These are phyloP conservation scores for Xerocomus nothofagi DNA, from an alignment of 1,284 basidiomycete species.

Conservation along the genomic window DNA sequence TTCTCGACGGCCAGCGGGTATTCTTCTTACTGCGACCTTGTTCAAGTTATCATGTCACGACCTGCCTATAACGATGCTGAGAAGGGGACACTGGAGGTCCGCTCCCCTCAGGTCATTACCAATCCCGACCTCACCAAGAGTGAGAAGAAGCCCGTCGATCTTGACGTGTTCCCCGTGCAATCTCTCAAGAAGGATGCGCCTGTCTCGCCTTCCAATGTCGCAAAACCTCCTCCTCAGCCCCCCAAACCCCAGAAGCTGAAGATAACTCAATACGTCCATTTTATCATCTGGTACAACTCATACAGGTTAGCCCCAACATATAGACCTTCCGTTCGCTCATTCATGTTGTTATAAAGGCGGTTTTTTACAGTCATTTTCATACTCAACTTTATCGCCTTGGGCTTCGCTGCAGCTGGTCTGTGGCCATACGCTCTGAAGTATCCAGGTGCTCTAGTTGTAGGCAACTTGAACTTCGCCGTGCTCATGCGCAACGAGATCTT, in stretches of 20 bases:
- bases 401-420: conserved; percentile 60
- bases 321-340: not conserved
- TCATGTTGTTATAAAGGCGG: conserved; percentile 44
- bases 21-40: conserved; percentile 16
- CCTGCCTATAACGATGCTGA: conserved; percentile 53
- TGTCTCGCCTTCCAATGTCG: conserved; percentile 24
- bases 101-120: conserved; percentile 30
- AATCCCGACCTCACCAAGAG: conserved; percentile 23
- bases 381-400: conserved; percentile 61
- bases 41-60: conserved; percentile 36
- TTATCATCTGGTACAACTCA: conserved; percentile 67
- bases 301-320: conserved; percentile 47
- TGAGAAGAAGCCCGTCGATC: conserved; percentile 39
- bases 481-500: conserved; percentile 61
- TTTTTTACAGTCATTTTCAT: conserved; percentile 60
- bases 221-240: conserved; percentile 25
- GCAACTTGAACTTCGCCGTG: conserved; percentile 53
- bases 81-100: conserved; percentile 52
- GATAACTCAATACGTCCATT: conserved; percentile 57
- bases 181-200: conserved; percentile 45
- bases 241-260: conserved; percentile 41
- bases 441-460: conserved; percentile 60
- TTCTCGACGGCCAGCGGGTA: conserved; percentile 17
- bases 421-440: conserved; percentile 62
- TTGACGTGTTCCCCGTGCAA: conserved; percentile 34